phyloP scores from a whole-genome alignment of 2,329 filamentous ascomycete genomes.

The Geosmithia flava region DNA sequence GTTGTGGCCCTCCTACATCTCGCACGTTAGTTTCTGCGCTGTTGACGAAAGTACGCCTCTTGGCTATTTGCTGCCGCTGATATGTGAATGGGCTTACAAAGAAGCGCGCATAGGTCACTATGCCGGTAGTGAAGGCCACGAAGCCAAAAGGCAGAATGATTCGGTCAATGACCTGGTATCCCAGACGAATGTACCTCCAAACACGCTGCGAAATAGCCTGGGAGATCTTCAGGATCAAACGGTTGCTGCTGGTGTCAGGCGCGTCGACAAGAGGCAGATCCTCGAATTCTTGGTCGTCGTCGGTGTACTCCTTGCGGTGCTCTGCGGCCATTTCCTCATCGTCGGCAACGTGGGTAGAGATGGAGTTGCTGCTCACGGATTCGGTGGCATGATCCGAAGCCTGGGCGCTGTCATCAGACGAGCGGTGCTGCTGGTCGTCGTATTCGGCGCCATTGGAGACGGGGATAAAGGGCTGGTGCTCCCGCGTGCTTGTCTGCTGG shows the following conservation, averaged over 20 bases:
- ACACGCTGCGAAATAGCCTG: conserved; percentile 43
- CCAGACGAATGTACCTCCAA: conserved; percentile 43
- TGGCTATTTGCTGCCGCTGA: neutral
- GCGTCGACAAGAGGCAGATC: conserved; percentile 11
- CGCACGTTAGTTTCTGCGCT: neutral
- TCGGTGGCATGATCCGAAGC: conserved; percentile 59
- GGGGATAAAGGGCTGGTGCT: conserved; percentile 49
- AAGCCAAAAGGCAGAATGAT: conserved; percentile 70
- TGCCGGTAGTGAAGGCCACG: conserved; percentile 56
- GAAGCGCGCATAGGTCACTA: conserved; percentile 68
- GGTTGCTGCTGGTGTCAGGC: neutral
- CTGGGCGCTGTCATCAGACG: conserved; percentile 60
- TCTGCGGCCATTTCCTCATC: conserved; percentile 31
- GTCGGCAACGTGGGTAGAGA: conserved; percentile 35
- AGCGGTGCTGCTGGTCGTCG: conserved; percentile 6
- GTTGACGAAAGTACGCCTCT: neutral
- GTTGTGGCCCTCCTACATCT: conserved; percentile 44
- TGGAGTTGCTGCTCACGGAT: conserved; percentile 52
- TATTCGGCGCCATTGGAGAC: conserved; percentile 40
- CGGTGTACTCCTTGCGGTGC: conserved; percentile 33
- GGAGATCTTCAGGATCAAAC: conserved; percentile 23
- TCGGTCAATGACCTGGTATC: conserved; percentile 61
- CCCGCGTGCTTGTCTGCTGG: conserved; percentile 15
- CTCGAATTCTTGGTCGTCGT: conserved; percentile 31
- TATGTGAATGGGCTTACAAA: conserved; percentile 52